Conservation (phyloP, 177 flowering plant species). For the Vitis hybrid region DNA sequence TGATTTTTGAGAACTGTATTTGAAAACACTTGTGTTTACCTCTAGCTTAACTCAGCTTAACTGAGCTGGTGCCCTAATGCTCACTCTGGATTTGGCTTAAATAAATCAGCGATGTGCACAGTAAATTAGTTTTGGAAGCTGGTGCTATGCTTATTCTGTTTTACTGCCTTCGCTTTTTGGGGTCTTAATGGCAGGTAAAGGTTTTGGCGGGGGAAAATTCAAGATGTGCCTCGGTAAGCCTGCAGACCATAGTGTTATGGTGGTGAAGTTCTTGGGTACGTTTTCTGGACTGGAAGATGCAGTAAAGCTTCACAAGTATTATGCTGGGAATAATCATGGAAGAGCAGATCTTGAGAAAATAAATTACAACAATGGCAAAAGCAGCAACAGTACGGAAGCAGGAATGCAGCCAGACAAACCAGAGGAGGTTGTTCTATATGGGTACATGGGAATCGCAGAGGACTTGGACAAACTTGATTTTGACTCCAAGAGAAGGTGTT, state of each 20-base stretch:
- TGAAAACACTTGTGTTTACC: too few relatives aligned
- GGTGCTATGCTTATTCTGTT: neutral
- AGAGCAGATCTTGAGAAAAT: conserved; percentile 43
- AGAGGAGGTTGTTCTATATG: conserved; percentile 48
- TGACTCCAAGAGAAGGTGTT: conserved; percentile 44
- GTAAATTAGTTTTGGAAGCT: too few relatives aligned
- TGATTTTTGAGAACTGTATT: too few relatives aligned
- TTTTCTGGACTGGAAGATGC: conserved; percentile 76
- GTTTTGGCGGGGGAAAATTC: conserved; percentile 36
- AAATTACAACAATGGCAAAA: conserved; percentile 9
- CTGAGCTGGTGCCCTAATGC: too few relatives aligned
- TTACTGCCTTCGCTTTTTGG: neutral
- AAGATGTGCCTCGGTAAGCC: conserved; percentile 54
- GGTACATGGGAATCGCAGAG: conserved; percentile 67
- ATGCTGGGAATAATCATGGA: conserved; percentile 51
- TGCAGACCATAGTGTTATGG: conserved; percentile 60
- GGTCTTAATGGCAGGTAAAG: conserved; percentile 32
- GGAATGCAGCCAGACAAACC: conserved; percentile 20
- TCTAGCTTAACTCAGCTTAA: too few relatives aligned
- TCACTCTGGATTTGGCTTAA: too few relatives aligned
- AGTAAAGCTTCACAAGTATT: conserved; percentile 59
- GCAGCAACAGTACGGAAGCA: conserved; percentile 1
- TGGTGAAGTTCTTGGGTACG: conserved; percentile 65
- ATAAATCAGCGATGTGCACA: too few relatives aligned
- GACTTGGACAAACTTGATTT: conserved; percentile 67